A percentile compares a stretch with the other conserved stretches of the same genome.
Conservation (phyloP, 192 early-diverging fungal species). For the Linnemannia schmuckeri region DNA sequence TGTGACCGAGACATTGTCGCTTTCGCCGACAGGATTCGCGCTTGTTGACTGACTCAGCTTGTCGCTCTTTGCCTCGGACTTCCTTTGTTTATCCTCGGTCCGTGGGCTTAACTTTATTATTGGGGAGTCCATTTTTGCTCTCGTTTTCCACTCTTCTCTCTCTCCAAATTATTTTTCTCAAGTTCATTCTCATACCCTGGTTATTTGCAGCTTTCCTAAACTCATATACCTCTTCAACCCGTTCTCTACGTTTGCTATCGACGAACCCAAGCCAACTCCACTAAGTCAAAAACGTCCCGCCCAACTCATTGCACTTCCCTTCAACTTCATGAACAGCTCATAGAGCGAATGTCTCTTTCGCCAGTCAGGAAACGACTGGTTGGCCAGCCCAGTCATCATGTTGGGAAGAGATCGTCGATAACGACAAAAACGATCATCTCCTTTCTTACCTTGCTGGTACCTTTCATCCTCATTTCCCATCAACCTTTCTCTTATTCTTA, state of each 20-base stretch:
- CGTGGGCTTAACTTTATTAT: not conserved
- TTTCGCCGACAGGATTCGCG: not conserved
- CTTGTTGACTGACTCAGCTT: not conserved
- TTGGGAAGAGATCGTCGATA: not conserved
- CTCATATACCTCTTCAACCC: not conserved
- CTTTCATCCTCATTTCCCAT: not conserved
- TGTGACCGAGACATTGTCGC: not conserved
- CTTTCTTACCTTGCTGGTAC: not conserved
- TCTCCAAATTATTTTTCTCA: not conserved
- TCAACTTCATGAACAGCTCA: not conserved
- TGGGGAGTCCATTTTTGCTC: not conserved
- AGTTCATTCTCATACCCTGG: not conserved
- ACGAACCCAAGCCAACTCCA: too few relatives aligned
- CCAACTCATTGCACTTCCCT: not conserved
- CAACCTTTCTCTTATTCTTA: not conserved
- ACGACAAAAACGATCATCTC: not conserved
- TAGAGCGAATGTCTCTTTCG: not conserved
- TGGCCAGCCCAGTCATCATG: not conserved
- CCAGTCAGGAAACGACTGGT: not conserved
- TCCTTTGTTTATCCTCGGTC: not conserved
- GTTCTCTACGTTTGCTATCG: not conserved
- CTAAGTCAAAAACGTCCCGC: too few relatives aligned
- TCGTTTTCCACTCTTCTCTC: not conserved
- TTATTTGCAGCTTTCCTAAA: not conserved
- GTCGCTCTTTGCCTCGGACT: not conserved